Evolutionary conservation across 139 green algal species (phyloP).

Genomic region (Cymbomonas tetramitiformis): DNA sequence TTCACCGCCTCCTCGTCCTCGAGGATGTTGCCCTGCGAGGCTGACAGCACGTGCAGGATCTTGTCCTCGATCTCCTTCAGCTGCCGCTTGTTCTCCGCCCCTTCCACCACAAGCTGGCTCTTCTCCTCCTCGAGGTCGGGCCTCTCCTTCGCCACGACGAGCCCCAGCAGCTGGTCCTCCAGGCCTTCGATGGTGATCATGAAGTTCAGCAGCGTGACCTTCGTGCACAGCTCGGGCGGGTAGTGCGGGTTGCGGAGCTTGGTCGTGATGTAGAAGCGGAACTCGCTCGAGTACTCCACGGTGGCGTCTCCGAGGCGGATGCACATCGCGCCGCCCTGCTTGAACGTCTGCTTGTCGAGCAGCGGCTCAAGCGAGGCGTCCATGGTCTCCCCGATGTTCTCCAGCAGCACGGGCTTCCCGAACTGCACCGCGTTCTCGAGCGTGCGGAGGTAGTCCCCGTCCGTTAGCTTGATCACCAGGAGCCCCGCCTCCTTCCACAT

Average conservation of each 20-base stretch:
- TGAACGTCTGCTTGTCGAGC: constrained; percentile 57
- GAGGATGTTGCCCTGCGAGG: constrained; percentile 59
- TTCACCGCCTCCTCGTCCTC: constrained; percentile 62
- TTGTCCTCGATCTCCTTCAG: constrained; percentile 69
- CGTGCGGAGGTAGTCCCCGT: constrained; percentile 52
- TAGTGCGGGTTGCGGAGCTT: constrained; percentile 75
- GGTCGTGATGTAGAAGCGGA: constrained; percentile 76
- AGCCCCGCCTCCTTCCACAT: constrained; percentile 54
- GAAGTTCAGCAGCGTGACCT: constrained; percentile 70
- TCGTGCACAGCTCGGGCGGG: constrained; percentile 57
- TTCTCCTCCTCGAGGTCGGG: constrained; percentile 71
- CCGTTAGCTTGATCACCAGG: constrained; percentile 57
- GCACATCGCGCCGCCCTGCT: constrained; percentile 37
- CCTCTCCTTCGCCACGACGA: constrained; percentile 49
- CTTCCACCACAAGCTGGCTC: constrained; percentile 52
- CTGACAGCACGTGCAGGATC: constrained; percentile 56
- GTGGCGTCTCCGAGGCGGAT: constrained; percentile 52
- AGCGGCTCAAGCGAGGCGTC: constrained; percentile 62
- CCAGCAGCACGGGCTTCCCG: constrained; percentile 60
- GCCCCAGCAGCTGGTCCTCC: constrained; percentile 54
- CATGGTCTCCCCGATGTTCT: constrained; percentile 62
- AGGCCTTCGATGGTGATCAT: constrained; percentile 64
- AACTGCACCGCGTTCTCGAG: constrained; percentile 67
- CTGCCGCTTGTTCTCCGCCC: constrained; percentile 56
- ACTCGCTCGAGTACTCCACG: constrained; percentile 57